Evolutionary conservation across 2,329 filamentous ascomycete species (phyloP).

Genomic region (Atkinsonella texensis): DNA sequence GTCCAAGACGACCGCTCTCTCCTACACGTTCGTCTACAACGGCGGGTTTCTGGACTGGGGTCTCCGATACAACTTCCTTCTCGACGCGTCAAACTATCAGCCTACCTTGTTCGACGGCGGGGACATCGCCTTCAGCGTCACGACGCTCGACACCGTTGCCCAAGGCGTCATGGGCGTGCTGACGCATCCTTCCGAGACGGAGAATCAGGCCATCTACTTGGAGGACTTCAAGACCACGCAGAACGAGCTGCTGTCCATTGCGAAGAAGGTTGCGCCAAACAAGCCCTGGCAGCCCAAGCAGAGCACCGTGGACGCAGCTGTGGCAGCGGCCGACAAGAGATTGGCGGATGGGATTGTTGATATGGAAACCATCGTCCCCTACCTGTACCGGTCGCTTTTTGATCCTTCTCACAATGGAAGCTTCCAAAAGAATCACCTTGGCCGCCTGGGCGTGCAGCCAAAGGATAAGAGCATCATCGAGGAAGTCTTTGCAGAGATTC

Average conservation of each 20-base stretch:
- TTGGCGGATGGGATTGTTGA: slow-evolving; percentile 19
- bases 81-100: slow-evolving; percentile 27
- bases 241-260: slow-evolving; percentile 28
- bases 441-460: slow-evolving; percentile 31
- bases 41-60: slow-evolving; percentile 50
- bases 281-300: slow-evolving; percentile 35
- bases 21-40: slow-evolving; percentile 43
- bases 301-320: slow-evolving; percentile 17
- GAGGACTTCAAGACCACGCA: slow-evolving; percentile 33
- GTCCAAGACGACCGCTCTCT: slow-evolving; percentile 28
- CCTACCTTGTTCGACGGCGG: slow-evolving; percentile 38
- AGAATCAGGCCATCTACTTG: slow-evolving; percentile 37
- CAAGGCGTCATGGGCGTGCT: slow-evolving; percentile 37
- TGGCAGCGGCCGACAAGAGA: slow-evolving; percentile 16
- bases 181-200: slow-evolving; percentile 36
- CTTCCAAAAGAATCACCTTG: slow-evolving; percentile 28
- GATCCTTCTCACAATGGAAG: slow-evolving; percentile 20
- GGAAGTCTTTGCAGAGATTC: slow-evolving; percentile 14
- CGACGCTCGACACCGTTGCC: slow-evolving; percentile 33
- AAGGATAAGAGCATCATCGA: slow-evolving; percentile 28
- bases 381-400: slow-evolving; percentile 18
- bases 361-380: slow-evolving; percentile 18
- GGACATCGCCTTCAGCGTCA: slow-evolving; percentile 32
- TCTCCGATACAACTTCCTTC: slow-evolving; percentile 27
- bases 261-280: slow-evolving; percentile 35